phyloP scores from a whole-genome alignment of 179 eudicot genomes.

The Beta corolliflora region DNA sequence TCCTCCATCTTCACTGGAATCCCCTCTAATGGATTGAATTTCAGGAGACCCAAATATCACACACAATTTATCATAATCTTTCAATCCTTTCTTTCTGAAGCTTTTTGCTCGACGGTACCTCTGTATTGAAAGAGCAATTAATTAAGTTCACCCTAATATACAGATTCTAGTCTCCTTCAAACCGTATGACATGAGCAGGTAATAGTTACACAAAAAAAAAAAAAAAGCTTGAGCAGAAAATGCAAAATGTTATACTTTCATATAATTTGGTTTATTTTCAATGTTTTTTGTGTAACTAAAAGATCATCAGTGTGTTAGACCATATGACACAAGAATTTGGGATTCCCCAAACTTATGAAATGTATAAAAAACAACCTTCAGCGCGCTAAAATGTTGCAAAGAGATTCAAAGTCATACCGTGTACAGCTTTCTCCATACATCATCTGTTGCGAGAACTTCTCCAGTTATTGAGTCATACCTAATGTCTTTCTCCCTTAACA shows the following conservation, averaged over 20 bases:
- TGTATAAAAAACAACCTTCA: not conserved
- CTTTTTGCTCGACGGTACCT: conserved; percentile 36
- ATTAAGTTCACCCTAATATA: not conserved
- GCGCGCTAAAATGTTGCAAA: not conserved
- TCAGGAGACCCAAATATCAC: conserved; percentile 33
- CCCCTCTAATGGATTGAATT: conserved; percentile 6
- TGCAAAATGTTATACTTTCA: no score
- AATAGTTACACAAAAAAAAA: no score
- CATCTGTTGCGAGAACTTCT: conserved; percentile 35
- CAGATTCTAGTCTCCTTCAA: not conserved
- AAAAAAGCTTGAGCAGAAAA: no score
- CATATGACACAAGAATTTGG: not conserved
- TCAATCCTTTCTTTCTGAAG: conserved; percentile 39
- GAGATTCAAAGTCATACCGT: conserved; percentile 21
- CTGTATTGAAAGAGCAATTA: conserved; percentile 18
- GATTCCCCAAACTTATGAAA: not conserved
- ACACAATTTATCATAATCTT: conserved; percentile 39
- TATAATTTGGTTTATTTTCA: no score
- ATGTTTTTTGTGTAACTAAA: no score
- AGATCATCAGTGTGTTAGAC: not conserved
- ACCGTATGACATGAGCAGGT: no score
- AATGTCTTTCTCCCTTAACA: conserved; percentile 38
- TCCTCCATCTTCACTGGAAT: conserved; percentile 27
- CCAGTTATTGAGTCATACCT: conserved; percentile 31
- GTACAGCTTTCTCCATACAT: conserved; percentile 32